Percentiles rank a stretch among this genome's conserved stretches.
Conservation (phyloP, 2,329 filamentous ascomycete species). For the Paraphoma chrysanthemicola region DNA sequence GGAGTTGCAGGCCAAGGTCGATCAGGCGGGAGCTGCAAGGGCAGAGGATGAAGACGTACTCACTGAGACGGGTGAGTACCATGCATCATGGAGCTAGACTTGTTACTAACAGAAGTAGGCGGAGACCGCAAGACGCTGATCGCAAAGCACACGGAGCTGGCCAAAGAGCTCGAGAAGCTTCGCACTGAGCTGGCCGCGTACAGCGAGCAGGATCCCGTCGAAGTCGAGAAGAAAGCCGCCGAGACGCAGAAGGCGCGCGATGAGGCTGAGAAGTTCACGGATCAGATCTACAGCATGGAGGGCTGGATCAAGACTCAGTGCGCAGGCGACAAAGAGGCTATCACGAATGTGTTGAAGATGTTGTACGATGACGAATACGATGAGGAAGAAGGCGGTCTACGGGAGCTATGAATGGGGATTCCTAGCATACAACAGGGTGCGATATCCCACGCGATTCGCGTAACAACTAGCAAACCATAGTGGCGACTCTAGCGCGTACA, state of each 20-base stretch:
- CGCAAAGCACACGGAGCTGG: constrained; percentile 43
- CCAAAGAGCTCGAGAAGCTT: constrained; percentile 47
- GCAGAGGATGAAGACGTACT: constrained; percentile 49
- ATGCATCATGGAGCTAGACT: not conserved
- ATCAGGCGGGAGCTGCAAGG: constrained; percentile 47
- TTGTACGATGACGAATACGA: constrained; percentile 63
- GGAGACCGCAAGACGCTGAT: constrained; percentile 48
- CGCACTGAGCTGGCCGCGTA: constrained; percentile 52
- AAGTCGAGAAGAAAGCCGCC: constrained; percentile 50
- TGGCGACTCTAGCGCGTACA: too few species aligned
- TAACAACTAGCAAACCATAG: too few species aligned
- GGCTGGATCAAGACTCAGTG: constrained; percentile 49
- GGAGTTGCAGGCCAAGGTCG: constrained; percentile 52
- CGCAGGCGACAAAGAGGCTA: constrained; percentile 50
- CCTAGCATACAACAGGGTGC: too few species aligned
- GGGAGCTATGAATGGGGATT: constrained; percentile 39
- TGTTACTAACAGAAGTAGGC: constrained; percentile 18
- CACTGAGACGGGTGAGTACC: constrained; percentile 34
- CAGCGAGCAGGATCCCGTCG: constrained; percentile 54
- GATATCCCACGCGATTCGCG: too few species aligned
- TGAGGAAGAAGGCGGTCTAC: constrained; percentile 60
- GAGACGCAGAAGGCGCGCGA: constrained; percentile 36
- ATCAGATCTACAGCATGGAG: constrained; percentile 56
- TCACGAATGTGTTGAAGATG: constrained; percentile 53
- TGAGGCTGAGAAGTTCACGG: constrained; percentile 49